phyloP scores from a whole-genome alignment of 345 rosid genomes.

The Gossypium australe region DNA sequence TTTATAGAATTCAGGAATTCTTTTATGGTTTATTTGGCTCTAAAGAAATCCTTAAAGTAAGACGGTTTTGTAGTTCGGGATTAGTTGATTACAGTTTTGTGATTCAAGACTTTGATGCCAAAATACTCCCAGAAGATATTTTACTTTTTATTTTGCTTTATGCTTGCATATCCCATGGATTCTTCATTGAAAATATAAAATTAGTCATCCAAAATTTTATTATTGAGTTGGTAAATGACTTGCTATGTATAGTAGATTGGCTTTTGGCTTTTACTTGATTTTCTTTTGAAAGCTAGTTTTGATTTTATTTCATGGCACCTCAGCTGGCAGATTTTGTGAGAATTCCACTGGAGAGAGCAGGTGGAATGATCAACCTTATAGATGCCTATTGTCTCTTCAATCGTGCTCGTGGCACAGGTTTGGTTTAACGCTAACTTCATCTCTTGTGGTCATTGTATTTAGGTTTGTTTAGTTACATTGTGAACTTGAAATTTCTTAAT shows the following conservation, averaged over 20 bases:
- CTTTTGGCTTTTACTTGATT: not conserved
- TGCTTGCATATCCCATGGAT: not conserved
- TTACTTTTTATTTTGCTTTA: not conserved
- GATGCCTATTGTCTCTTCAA: slow-evolving; percentile 90
- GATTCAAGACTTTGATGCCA: not conserved
- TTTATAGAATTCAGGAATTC: not conserved
- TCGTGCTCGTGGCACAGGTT: slow-evolving; percentile 98
- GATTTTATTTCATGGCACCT: slow-evolving; percentile 18
- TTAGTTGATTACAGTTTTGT: not conserved
- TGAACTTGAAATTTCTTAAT: not conserved
- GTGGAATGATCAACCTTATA: slow-evolving; percentile 93
- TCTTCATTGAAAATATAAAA: not conserved
- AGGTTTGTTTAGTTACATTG: not conserved
- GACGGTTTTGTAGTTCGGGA: not conserved
- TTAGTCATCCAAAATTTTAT: not conserved
- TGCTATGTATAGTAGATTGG: not conserved
- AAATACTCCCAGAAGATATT: not conserved
- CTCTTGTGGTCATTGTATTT: not conserved
- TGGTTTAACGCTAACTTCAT: not conserved
- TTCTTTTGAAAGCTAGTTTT: slow-evolving; percentile 9
- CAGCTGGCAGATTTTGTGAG: slow-evolving; percentile 96
- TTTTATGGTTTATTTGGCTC: not conserved
- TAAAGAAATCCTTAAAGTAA: not conserved
- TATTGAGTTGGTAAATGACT: not conserved
- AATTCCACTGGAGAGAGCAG: slow-evolving; percentile 77